Percentiles rank a stretch among this genome's conserved stretches.
Evolutionary conservation across 169 alveolate species (phyloP).

Genomic region (Amoebophrya sp.): DNA sequence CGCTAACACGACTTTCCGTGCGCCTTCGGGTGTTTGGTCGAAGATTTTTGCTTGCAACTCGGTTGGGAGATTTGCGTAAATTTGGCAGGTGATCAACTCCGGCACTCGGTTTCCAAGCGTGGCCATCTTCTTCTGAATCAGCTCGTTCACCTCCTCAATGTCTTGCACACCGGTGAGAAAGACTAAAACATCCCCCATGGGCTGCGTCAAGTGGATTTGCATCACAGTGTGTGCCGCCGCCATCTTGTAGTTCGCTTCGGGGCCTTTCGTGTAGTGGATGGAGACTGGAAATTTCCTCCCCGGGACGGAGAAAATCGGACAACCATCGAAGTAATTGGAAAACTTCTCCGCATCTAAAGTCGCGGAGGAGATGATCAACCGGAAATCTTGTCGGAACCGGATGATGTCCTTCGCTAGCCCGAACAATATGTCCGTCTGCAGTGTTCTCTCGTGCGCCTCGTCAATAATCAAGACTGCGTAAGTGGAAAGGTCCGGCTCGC

Average conservation of each 20-base stretch:
- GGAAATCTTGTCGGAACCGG: slow-evolving; percentile 70
- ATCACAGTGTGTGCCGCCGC: slow-evolving; percentile 89
- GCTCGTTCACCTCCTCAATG: slow-evolving; percentile 56
- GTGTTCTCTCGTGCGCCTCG: slow-evolving; percentile 99
- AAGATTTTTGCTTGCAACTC: slow-evolving; percentile 96
- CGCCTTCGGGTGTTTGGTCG: slow-evolving; percentile 75
- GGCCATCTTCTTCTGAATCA: slow-evolving; percentile 25
- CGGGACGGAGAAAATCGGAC: slow-evolving; percentile 55
- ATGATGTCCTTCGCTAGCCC: slow-evolving; percentile 82
- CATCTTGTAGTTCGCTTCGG: slow-evolving; percentile 98
- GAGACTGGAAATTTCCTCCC: slow-evolving; percentile 74
- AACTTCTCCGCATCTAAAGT: slow-evolving; percentile 98
- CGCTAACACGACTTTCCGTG: slow-evolving; percentile 93
- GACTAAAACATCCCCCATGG: slow-evolving; percentile 96
- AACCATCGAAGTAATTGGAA: slow-evolving; percentile 84
- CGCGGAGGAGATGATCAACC: slow-evolving; percentile 83
- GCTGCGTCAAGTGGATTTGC: slow-evolving; percentile 98
- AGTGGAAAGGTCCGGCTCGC: slow-evolving; percentile 82
- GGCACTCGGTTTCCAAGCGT: slow-evolving; percentile 78
- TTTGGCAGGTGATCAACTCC: slow-evolving; percentile 91
- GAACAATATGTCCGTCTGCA: slow-evolving; percentile 98
- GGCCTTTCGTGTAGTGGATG: slow-evolving; percentile 94
- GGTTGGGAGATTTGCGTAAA: slow-evolving; percentile 94
- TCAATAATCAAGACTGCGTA: slow-evolving; percentile 94
- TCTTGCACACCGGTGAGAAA: slow-evolving; percentile 97